Conservation (phyloP, 768 basidiomycete species). For the Thelephora aurantiotincta region DNA sequence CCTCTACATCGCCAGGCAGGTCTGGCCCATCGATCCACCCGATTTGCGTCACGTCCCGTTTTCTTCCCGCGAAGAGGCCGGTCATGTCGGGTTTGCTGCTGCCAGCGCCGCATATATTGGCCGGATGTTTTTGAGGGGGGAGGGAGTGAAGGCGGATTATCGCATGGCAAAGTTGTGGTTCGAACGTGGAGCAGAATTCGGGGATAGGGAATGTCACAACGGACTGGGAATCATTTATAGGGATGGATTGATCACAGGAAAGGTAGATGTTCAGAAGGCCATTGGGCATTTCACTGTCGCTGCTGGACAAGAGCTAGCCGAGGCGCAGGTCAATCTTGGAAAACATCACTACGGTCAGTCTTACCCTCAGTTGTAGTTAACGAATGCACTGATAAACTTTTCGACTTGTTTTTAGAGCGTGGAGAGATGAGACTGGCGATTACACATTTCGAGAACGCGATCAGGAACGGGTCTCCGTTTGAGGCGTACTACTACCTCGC, state of each 20-base stretch:
- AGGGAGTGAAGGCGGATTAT: constrained; percentile 72
- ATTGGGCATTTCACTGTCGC: constrained; percentile 59
- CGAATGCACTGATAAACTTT: background rate
- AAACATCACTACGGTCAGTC: constrained; percentile 56
- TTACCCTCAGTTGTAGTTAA: background rate
- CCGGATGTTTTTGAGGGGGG: constrained; percentile 87
- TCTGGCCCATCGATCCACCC: constrained; percentile 77
- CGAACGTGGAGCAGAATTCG: constrained; percentile 66
- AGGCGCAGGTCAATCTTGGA: constrained; percentile 84
- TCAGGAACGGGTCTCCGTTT: constrained; percentile 80
- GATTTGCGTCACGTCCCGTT: constrained; percentile 29
- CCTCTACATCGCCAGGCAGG: constrained; percentile 60
- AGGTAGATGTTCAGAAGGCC: constrained; percentile 50
- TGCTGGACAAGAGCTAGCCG: constrained; percentile 77
- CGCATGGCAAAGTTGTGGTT: constrained; percentile 86
- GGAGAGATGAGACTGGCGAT: constrained; percentile 56
- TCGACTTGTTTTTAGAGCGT: constrained; percentile 29
- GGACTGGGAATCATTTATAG: constrained; percentile 85
- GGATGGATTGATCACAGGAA: constrained; percentile 66
- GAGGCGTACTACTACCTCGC: constrained; percentile 94
- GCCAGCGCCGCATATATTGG: constrained; percentile 82
- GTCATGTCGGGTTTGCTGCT: constrained; percentile 42
- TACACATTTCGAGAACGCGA: constrained; percentile 70
- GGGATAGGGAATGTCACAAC: constrained; percentile 82
- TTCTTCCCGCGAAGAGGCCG: constrained; percentile 12